Percentiles rank a stretch among this genome's conserved stretches.
Evolutionary conservation across 305 asterid genomes (phyloP).

Genomic region (Fraxinus platypoda): DNA sequence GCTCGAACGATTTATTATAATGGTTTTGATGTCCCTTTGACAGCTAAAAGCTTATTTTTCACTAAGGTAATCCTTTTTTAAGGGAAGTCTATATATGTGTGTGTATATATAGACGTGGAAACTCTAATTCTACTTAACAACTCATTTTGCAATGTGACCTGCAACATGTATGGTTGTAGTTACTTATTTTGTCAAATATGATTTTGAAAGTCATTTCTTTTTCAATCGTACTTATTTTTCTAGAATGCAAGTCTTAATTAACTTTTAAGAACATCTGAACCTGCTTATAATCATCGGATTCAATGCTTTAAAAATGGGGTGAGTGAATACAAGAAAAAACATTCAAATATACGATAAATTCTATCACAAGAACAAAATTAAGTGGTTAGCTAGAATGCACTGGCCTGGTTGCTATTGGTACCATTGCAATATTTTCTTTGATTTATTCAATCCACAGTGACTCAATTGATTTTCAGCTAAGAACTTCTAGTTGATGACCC

Average conservation of each 20-base stretch:
- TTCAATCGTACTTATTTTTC: neutral
- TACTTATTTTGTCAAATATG: neutral
- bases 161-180: neutral
- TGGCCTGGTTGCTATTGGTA: too few relatives aligned
- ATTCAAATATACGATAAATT: too few relatives aligned
- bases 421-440: too few relatives aligned
- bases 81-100: neutral
- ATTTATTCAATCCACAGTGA: too few relatives aligned
- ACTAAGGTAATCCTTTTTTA: neutral
- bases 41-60: neutral
- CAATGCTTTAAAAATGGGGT: neutral
- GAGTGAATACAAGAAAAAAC: neutral
- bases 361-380: too few relatives aligned
- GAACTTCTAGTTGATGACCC: too few relatives aligned
- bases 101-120: constrained; percentile 9
- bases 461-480: too few relatives aligned
- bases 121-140: neutral
- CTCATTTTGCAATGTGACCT: neutral
- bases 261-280: constrained; percentile 3
- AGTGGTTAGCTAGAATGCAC: too few relatives aligned
- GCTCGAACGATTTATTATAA: constrained; percentile 10
- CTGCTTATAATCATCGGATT: too few relatives aligned
- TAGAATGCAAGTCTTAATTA: neutral
- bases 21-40: neutral
- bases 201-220: too few relatives aligned